Evolutionary conservation across 129 eudicot species (phyloP).

Genomic region (Helianthus tuberosus): DNA sequence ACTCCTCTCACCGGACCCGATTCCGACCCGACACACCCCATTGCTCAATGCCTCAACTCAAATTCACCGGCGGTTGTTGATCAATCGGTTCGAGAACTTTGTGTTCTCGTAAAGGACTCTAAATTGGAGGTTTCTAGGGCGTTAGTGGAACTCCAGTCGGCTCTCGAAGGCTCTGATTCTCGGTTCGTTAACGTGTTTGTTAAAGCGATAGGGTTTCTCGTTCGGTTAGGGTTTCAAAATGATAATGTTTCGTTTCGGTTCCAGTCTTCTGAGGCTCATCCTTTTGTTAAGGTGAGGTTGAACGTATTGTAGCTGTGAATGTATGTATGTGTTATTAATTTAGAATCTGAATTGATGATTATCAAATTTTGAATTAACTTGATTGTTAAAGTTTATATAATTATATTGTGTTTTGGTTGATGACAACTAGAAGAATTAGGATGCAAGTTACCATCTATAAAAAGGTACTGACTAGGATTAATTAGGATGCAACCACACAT

Average conservation of each 20-base stretch:
- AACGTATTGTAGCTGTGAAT: not conserved
- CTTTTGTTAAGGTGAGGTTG: slow-evolving; percentile 71
- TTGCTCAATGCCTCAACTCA: slow-evolving; percentile 75
- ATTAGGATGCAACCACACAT: too few species aligned
- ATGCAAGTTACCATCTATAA: not conserved
- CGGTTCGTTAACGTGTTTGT: slow-evolving; percentile 60
- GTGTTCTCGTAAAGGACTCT: slow-evolving; percentile 65
- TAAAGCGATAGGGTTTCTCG: slow-evolving; percentile 70
- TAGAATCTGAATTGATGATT: not conserved
- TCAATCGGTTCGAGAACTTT: slow-evolving; percentile 75
- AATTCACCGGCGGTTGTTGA: slow-evolving; percentile 81
- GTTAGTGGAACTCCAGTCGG: slow-evolving; percentile 73
- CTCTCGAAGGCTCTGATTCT: slow-evolving; percentile 63
- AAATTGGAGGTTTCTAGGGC: slow-evolving; percentile 49
- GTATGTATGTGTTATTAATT: not conserved
- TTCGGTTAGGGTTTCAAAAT: slow-evolving; percentile 55
- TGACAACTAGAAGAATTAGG: not conserved
- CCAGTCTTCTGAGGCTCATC: slow-evolving; percentile 56
- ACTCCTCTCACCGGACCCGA: slow-evolving; percentile 36
- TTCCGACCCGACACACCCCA: slow-evolving; percentile 55
- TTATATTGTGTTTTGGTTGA: not conserved
- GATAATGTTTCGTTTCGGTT: slow-evolving; percentile 33
- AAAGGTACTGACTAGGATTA: not conserved
- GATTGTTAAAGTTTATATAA: not conserved
- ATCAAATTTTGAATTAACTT: slow-evolving; percentile 13